phyloP scores from a whole-genome alignment of 1,139 yeast genomes.

The Kodamaea fungicola region DNA sequence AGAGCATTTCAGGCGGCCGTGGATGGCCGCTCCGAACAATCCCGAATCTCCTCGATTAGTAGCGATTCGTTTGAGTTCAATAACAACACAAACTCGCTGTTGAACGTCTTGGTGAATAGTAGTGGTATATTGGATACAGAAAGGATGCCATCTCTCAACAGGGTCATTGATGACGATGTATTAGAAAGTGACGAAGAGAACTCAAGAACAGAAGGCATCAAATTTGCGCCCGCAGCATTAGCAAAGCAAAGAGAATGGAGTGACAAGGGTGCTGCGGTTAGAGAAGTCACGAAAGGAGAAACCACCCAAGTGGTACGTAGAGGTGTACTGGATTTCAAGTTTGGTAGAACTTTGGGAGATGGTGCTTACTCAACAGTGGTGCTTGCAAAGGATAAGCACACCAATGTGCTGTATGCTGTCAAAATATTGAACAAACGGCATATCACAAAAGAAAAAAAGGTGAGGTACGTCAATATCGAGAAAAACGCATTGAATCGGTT shows the following conservation, averaged over 20 bases:
- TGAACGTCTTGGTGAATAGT: conserved; percentile 29
- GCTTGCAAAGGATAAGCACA: conserved; percentile 75
- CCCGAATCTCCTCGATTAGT: conserved; percentile 1
- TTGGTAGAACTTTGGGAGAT: conserved; percentile 86
- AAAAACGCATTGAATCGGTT: conserved; percentile 85
- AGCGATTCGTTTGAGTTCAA: conserved; percentile 11
- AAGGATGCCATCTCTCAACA: conserved; percentile 2
- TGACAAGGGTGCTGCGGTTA: conserved; percentile 38
- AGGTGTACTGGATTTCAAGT: conserved; percentile 80
- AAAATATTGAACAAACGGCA: conserved; percentile 91
- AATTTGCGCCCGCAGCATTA: conserved; percentile 4
- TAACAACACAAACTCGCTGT: conserved; percentile 30
- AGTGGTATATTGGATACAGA: conserved; percentile 19
- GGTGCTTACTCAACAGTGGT: conserved; percentile 96
- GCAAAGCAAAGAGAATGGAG: conserved; percentile 26
- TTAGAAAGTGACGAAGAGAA: conserved; percentile 6
- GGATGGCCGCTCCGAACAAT: background rate
- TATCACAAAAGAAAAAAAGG: conserved; percentile 90
- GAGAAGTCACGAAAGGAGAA: conserved; percentile 16
- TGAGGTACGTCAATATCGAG: conserved; percentile 93
- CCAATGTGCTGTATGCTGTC: conserved; percentile 77
- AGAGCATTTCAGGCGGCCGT: too few species aligned
- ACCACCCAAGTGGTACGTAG: conserved; percentile 39
- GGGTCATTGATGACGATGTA: conserved; percentile 4
- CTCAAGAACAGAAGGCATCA: conserved; percentile 9